Percentiles rank a stretch among this genome's conserved stretches.
phyloP scores from a whole-genome alignment of 2,329 filamentous ascomycete species.

The Aspergillus fischeri region DNA sequence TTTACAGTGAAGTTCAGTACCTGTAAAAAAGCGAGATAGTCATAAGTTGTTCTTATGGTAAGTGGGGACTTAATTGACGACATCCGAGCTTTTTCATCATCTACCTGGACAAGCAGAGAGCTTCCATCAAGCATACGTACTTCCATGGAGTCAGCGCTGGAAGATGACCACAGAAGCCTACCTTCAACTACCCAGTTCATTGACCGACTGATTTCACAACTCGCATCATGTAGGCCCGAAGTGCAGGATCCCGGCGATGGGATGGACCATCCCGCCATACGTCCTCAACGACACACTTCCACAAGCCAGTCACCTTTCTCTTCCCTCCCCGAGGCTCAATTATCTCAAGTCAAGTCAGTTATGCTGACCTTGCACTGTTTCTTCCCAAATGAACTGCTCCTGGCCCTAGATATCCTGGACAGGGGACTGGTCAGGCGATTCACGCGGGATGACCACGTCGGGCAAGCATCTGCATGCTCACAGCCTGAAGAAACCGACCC shows the following conservation, averaged over 20 bases:
- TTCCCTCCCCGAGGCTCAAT: conserved; percentile 16
- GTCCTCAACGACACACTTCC: conserved; percentile 4
- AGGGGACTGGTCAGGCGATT: conserved; percentile 64
- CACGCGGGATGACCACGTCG: conserved; percentile 8
- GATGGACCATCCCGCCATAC: not conserved
- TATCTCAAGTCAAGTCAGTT: conserved; percentile 46
- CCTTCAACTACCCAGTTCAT: conserved; percentile 16
- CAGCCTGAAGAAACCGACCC: not conserved
- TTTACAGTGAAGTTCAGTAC: not conserved
- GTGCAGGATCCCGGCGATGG: not conserved
- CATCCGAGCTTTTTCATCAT: not conserved
- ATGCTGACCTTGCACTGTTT: conserved; percentile 81
- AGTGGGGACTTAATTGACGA: not conserved
- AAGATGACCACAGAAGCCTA: not conserved
- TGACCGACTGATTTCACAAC: conserved; percentile 20
- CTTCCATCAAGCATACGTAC: not conserved
- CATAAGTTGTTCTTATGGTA: not conserved
- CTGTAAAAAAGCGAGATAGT: not conserved
- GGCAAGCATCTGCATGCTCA: not conserved
- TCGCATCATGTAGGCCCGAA: conserved; percentile 9
- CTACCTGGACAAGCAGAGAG: not conserved
- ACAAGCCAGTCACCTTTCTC: conserved; percentile 16
- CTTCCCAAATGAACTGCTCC: conserved; percentile 75
- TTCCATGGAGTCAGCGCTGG: not conserved
- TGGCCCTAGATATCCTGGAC: conserved; percentile 84